These are phyloP conservation scores for Trypethelium eluteriae DNA, from an alignment of 495 filamentous ascomycete genomes.

Conservation along the genomic window DNA sequence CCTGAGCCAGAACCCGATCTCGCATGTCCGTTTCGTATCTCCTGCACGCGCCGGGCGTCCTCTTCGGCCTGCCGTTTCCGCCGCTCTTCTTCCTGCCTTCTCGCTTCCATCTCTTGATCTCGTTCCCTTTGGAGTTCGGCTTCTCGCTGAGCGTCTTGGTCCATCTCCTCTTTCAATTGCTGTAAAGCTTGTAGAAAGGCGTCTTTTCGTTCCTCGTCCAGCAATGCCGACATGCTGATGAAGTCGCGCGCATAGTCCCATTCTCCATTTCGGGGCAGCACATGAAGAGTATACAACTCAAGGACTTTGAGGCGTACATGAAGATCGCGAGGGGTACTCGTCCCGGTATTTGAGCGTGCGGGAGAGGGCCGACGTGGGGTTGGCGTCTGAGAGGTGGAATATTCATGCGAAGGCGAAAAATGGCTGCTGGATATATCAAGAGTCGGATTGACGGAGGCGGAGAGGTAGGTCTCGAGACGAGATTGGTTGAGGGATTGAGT, in stretches of 20 bases:
- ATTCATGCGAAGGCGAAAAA: conserved; percentile 35
- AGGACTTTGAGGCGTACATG: conserved; percentile 69
- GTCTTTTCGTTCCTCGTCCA: conserved; percentile 88
- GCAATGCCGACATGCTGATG: conserved; percentile 69
- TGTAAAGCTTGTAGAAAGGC: conserved; percentile 66
- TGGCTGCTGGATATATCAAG: conserved; percentile 45
- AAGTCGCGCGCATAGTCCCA: conserved; percentile 94
- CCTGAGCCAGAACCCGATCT: conserved; percentile 34
- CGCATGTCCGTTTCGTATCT: conserved; percentile 45
- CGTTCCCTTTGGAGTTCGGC: conserved; percentile 52
- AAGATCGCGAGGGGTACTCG: conserved; percentile 58
- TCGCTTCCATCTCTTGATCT: conserved; percentile 52
- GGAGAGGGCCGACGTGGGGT: conserved; percentile 21
- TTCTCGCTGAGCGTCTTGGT: conserved; percentile 63
- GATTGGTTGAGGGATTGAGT: conserved; percentile 75
- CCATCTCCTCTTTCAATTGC: conserved; percentile 55
- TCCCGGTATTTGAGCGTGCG: conserved; percentile 15
- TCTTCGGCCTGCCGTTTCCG: conserved; percentile 41
- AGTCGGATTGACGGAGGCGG: conserved; percentile 60
- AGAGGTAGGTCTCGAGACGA: conserved; percentile 83
- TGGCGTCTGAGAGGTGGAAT: conserved; percentile 17
- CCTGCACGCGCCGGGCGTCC: conserved; percentile 51
- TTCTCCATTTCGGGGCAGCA: conserved; percentile 80
- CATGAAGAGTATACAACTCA: conserved; percentile 88
- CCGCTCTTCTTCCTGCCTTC: conserved; percentile 56